These are phyloP conservation scores for Cercospora zeae-maydis DNA, from an alignment of 2,329 filamentous ascomycete genomes.

Conservation along the genomic window DNA sequence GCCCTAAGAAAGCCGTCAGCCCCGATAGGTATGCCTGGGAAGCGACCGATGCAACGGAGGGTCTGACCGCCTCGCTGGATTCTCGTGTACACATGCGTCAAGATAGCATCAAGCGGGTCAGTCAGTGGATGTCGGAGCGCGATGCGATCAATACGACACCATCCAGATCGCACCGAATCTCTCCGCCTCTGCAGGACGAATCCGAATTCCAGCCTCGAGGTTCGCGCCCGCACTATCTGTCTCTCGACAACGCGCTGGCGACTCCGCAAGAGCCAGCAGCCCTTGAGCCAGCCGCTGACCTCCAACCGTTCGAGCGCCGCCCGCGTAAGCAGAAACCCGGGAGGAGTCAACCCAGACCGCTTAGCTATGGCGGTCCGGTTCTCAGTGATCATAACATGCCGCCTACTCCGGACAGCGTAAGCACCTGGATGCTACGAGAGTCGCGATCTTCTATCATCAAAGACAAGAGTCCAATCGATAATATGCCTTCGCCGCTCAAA, in stretches of 20 bases:
- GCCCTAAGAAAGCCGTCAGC: slow-evolving; percentile 29
- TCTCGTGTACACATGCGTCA: slow-evolving; percentile 25
- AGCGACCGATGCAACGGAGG: slow-evolving; percentile 20
- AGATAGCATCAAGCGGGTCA: slow-evolving; percentile 38
- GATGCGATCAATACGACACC: slow-evolving; percentile 30
- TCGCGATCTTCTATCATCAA: slow-evolving; percentile 32
- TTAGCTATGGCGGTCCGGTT: slow-evolving; percentile 24
- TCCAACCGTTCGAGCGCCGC: slow-evolving; percentile 7
- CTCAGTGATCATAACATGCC: slow-evolving; percentile 33
- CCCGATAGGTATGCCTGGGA: slow-evolving; percentile 33
- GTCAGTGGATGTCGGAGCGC: slow-evolving; percentile 37
- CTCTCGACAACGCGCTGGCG: slow-evolving; percentile 11
- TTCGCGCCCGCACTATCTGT: slow-evolving; percentile 6
- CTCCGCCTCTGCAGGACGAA: slow-evolving; percentile 23
- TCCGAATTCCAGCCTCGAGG: neutral
- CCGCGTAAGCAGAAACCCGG: slow-evolving; percentile 14
- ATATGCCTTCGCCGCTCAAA: slow-evolving; percentile 24
- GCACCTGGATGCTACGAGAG: slow-evolving; percentile 34
- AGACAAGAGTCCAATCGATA: slow-evolving; percentile 27
- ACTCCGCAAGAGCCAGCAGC: slow-evolving; percentile 21
- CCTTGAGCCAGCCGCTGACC: slow-evolving; percentile 6
- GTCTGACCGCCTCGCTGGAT: slow-evolving; percentile 8
- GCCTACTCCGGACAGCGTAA: slow-evolving; percentile 36
- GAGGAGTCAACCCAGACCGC: slow-evolving; percentile 13
- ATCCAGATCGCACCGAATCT: slow-evolving; percentile 30